Base-by-base conservation (phyloP, 225 moss, liverwort and hornwort species). In the Sphagnum tenellum region DNA sequence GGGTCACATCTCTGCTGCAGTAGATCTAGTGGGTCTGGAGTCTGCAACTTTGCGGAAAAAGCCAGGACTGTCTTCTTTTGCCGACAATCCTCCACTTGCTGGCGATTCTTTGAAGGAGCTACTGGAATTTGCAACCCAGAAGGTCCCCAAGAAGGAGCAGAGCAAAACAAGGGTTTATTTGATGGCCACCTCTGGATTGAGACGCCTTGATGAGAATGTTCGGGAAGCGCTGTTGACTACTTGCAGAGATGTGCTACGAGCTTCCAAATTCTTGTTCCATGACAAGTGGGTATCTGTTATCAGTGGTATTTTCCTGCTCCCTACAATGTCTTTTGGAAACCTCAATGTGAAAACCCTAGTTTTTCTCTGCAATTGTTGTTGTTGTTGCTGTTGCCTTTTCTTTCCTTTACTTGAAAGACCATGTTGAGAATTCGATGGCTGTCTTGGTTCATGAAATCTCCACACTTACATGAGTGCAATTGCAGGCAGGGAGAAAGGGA, bases 221-320 rank as follows among this genome's bases (percentile, higher is more conserved):
- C 95, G 88, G 63, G 78, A 82, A 61, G 84, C 76, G 59, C 84
- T 95, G 47, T 69, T 95, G 49, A 73, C 72, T 29, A 92, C 95
- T 50, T 95, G 95, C 67, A 81, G 92, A 71, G 56, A 70, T 48
- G 72, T 72, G 14, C 72, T 95, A 55, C 83, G 69, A 54, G 68
- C 73, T 60, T 89, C 89, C 12, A 66, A 79, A 61, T 95, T 95
- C 73, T 64, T 67, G 44, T 95, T 95, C 74, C 77, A 62, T 61
- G 88, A 95, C 56, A 86, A 84, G 49, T 95, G 95, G 95, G 95
- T 92, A 45, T 88, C 92, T 65, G 95, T 95, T 59, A 95, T 95
- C 64, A 76, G 74, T 14, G 94, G 94, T 94, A 67, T 29, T 0
- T 29, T 29, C 29, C 29, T 29, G 29, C 29, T 29, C 29, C 29